These are phyloP conservation scores for Dryas alaskensis DNA, from an alignment of 306 rosid species.

Conservation along the genomic window DNA sequence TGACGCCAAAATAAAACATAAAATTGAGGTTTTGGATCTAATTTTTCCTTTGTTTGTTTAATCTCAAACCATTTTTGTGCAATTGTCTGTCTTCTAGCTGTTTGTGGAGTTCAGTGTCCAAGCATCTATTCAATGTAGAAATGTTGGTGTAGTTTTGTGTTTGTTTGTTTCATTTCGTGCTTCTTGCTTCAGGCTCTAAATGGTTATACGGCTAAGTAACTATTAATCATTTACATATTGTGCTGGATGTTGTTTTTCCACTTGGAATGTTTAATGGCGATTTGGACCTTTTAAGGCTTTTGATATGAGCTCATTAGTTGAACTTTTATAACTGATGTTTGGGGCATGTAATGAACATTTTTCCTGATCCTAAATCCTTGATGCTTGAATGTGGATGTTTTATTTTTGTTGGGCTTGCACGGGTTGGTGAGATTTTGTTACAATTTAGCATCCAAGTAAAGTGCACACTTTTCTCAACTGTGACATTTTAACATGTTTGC, in stretches of 20 bases:
- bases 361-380: not conserved
- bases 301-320: not conserved
- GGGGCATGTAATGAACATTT: not conserved
- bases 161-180: not conserved
- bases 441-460: not conserved
- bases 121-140: slow-evolving; percentile 4
- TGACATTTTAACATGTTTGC: not conserved
- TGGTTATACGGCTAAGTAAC: not conserved
- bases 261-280: not conserved
- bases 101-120: not conserved
- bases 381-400: not conserved
- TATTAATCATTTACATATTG: not conserved
- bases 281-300: not conserved
- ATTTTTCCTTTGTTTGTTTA: not conserved
- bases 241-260: not conserved
- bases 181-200: not conserved
- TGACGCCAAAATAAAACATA: not conserved
- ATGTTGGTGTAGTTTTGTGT: not conserved
- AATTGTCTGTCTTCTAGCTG: not conserved
- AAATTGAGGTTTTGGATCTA: not conserved
- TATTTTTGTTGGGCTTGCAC: not conserved
- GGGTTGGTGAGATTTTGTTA: not conserved
- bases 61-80: not conserved
- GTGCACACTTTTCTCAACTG: not conserved
- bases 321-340: not conserved